Base-by-base conservation (phyloP, 352 stramenopile species). In the Globisporangium spiculum region DNA sequence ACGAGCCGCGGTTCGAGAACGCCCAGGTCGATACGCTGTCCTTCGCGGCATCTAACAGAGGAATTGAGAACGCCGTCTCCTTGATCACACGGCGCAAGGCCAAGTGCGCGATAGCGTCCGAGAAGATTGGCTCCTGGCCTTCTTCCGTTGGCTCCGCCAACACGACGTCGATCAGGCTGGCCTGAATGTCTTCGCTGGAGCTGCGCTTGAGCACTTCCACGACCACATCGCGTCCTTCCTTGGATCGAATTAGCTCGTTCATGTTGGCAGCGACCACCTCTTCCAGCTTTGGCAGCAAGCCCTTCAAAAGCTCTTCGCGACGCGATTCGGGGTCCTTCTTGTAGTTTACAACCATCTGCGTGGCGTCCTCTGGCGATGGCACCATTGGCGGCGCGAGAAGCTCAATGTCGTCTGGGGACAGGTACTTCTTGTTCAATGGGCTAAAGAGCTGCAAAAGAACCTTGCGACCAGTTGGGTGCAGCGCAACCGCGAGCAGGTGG, bases 301-400 rank as follows among this genome's bases (percentile, higher is more conserved):
- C 85, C 70, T 92, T 90, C 44, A 94, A 71, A 27, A 94, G 63
- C 69, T 94, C 87, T 44, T 91, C 80, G 41, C 85, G 84, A 77
- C 87, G 86, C 55, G 80, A 75, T 1, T 87, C 76, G 24, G 88
- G 88, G 70, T 94, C 81, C 69, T 96, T 96, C 80, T 94, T 94
- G 84, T 96, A 96, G 71, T 94, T 96, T 46, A 95, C 83, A 10
- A 93, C 71, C 34, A 77, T 68, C 34, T 87, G 66, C 26, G 53
- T 83, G 9, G 86, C 58, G 61, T 93, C 86, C 30, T 92, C 87
- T 1, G 75, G 61, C 50, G 78, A 89, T 27, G 82, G 86, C 53
- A 94, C 58, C 80, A 91, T 92, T 14, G 89, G 89, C 50, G 83
- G 81, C 48, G 86, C 79, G 54, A 96, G 71, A 50, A 96, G 75